Evolutionary conservation across 208 protist species (phyloP).

Genomic region (Acanthamoeba healyi): DNA sequence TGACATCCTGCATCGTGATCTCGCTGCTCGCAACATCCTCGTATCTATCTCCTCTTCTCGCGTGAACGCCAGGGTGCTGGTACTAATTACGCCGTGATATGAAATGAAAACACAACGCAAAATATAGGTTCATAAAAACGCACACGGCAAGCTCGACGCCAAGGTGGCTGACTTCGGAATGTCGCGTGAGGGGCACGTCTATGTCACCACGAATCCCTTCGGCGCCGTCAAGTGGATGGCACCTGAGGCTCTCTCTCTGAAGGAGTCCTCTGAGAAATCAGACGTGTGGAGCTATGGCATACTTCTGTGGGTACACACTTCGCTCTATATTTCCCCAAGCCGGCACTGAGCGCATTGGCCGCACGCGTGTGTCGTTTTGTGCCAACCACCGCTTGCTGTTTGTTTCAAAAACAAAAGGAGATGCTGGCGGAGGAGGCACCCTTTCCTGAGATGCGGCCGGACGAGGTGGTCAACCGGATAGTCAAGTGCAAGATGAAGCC

Average conservation of each 20-base stretch:
- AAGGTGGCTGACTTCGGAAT: conserved; percentile 37
- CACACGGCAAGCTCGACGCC: neutral
- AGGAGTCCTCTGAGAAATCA: conserved; percentile 18
- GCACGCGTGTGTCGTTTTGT: too few relatives aligned
- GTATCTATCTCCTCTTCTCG: neutral
- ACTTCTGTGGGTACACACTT: conserved; percentile 1
- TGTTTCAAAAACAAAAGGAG: too few relatives aligned
- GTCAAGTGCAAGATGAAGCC: conserved; percentile 29
- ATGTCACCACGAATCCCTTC: conserved; percentile 3
- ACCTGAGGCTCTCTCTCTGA: neutral
- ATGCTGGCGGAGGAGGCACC: conserved; percentile 8
- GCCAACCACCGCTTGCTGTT: too few relatives aligned
- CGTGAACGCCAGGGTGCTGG: too few relatives aligned
- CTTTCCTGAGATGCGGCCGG: conserved; percentile 12
- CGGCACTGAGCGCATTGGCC: too few relatives aligned
- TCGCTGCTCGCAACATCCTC: neutral
- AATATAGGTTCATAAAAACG: neutral
- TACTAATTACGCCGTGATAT: too few relatives aligned
- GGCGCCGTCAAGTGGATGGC: conserved; percentile 71
- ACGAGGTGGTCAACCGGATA: conserved; percentile 3
- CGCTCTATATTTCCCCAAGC: neutral
- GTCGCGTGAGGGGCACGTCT: conserved; percentile 24
- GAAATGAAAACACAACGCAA: too few relatives aligned
- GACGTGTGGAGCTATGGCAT: conserved; percentile 47
- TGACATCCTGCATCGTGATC: conserved; percentile 6